Evolutionary conservation across 805 yeast genomes (phyloP).

Genomic region (Kregervanrija delftensis): DNA sequence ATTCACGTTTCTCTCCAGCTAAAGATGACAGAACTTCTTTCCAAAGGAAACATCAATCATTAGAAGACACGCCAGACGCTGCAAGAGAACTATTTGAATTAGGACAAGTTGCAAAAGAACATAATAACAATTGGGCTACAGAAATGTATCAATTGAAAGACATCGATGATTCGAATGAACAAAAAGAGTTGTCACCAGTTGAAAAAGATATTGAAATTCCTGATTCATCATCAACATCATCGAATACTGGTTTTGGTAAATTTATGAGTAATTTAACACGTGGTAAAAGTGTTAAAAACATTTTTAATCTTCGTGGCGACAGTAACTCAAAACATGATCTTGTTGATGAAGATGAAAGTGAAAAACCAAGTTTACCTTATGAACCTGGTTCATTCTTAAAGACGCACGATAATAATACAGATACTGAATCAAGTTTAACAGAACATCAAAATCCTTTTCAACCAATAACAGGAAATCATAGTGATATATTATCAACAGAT

Average conservation of each 20-base stretch:
- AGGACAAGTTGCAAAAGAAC: slow-evolving; percentile 80
- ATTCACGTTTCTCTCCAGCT: slow-evolving; percentile 81
- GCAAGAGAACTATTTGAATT: slow-evolving; percentile 58
- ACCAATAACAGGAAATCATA: background rate
- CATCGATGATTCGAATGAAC: slow-evolving; percentile 18
- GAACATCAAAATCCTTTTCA: background rate
- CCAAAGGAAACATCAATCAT: slow-evolving; percentile 36
- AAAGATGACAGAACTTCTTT: slow-evolving; percentile 89
- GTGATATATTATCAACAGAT: no score
- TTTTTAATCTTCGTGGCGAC: no score
- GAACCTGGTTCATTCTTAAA: no score
- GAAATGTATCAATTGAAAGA: slow-evolving; percentile 49
- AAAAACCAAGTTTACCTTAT: no score
- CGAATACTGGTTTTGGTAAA: slow-evolving; percentile 1
- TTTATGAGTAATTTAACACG: slow-evolving; percentile 4
- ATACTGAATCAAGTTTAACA: slow-evolving; percentile 18
- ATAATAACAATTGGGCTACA: slow-evolving; percentile 65
- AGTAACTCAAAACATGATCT: no score
- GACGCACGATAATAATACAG: slow-evolving; percentile 6
- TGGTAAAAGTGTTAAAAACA: background rate
- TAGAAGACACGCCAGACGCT: slow-evolving; percentile 22
- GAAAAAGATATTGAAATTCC: no score
- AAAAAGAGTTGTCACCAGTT: no score
- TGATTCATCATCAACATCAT: background rate
- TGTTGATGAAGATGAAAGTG: no score